These are phyloP conservation scores for Botrytis tulipae DNA, from an alignment of 2,329 filamentous ascomycete genomes.

Conservation along the genomic window DNA sequence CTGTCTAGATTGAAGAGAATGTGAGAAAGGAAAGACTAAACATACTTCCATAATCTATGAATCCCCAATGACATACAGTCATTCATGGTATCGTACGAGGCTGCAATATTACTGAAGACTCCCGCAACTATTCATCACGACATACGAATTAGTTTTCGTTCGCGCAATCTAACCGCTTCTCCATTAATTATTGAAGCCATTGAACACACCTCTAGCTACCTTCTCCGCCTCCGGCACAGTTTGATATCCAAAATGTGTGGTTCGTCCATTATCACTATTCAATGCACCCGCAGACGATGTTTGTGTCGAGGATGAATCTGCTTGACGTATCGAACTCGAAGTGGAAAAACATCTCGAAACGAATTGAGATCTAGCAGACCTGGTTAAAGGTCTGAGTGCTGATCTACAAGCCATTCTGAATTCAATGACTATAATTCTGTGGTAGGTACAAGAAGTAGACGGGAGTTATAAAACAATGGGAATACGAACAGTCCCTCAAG, in stretches of 20 bases:
- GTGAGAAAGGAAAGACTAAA: conserved; percentile 30
- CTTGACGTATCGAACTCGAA: conserved; percentile 23
- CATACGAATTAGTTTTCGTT: conserved; percentile 18
- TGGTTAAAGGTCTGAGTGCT: conserved; percentile 29
- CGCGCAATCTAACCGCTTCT: background rate
- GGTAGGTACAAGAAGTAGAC: background rate
- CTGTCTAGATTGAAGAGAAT: background rate
- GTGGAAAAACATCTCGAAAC: conserved; percentile 23
- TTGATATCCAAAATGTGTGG: conserved; percentile 41
- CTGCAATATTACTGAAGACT: conserved; percentile 93
- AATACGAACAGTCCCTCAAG: background rate
- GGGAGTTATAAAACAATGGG: background rate
- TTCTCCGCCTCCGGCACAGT: conserved; percentile 40
- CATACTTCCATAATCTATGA: conserved; percentile 86
- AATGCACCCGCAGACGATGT: conserved; percentile 23
- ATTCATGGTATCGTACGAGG: conserved; percentile 93
- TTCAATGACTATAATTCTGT: background rate
- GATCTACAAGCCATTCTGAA: conserved; percentile 31
- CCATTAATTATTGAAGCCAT: background rate
- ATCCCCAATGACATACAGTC: conserved; percentile 98
- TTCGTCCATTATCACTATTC: conserved; percentile 32
- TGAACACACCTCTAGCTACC: conserved; percentile 37
- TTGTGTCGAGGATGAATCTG: conserved; percentile 22
- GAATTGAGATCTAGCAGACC: conserved; percentile 27
- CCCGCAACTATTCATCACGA: conserved; percentile 47